Percentiles rank a stretch among this genome's conserved stretches.
phyloP scores from a whole-genome alignment of 257 asterid species.

The Voacanga thouarsii region DNA sequence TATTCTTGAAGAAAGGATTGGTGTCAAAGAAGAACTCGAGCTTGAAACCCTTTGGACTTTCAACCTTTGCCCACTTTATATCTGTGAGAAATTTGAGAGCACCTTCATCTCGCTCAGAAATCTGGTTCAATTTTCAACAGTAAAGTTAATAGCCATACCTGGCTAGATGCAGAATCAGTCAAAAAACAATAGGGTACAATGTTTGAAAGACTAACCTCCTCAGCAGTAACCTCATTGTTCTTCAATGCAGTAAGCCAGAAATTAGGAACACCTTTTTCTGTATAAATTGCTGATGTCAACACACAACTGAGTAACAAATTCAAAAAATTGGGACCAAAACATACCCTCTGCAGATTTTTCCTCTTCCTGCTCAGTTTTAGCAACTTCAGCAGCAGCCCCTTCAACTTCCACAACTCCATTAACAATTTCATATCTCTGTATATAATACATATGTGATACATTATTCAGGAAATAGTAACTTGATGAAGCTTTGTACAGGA shows the following conservation, averaged over 20 bases:
- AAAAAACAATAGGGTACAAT: background rate
- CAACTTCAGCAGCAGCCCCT: slow-evolving; percentile 18
- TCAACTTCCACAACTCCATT: slow-evolving; percentile 31
- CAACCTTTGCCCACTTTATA: slow-evolving; percentile 71
- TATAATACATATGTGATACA: background rate
- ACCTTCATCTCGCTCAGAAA: slow-evolving; percentile 69
- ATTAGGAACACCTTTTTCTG: slow-evolving; percentile 77
- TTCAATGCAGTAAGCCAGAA: slow-evolving; percentile 84
- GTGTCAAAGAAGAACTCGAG: slow-evolving; percentile 61
- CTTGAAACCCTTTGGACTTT: slow-evolving; percentile 74
- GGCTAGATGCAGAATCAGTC: background rate
- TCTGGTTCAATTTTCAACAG: slow-evolving; percentile 33
- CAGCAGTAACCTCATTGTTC: slow-evolving; percentile 62
- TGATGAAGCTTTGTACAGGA: background rate
- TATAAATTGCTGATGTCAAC: slow-evolving; percentile 7
- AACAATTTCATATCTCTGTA: slow-evolving; percentile 36
- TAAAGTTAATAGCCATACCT: background rate
- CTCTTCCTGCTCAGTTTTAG: slow-evolving; percentile 14
- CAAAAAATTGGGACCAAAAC: background rate
- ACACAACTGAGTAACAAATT: background rate
- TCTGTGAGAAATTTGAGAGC: slow-evolving; percentile 75
- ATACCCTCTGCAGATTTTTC: slow-evolving; percentile 26
- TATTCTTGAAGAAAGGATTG: slow-evolving; percentile 63
- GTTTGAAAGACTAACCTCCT: slow-evolving; percentile 49
- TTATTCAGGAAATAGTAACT: background rate